A percentile compares a stretch with the other conserved stretches of the same genome.
Conservation (phyloP, 2,329 filamentous ascomycete genomes). For the Periconia digitata region DNA sequence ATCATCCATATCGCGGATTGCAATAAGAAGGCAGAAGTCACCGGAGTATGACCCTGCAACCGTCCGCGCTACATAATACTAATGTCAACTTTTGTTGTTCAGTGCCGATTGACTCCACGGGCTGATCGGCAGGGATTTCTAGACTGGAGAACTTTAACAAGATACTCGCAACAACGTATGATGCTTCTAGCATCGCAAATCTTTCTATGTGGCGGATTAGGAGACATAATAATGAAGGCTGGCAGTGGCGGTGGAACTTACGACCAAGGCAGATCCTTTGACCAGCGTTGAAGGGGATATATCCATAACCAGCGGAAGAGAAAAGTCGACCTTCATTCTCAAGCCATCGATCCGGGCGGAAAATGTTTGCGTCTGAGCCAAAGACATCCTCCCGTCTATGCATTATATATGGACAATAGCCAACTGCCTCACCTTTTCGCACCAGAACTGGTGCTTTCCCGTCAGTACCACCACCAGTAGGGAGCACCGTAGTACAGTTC, state of each 20-base stretch:
- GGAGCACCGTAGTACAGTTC: slow-evolving; percentile 18
- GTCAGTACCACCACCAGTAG: slow-evolving; percentile 21
- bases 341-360: slow-evolving; percentile 32
- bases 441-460: slow-evolving; percentile 20
- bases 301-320: slow-evolving; percentile 10
- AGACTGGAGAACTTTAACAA: too few species aligned
- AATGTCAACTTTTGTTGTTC: too few species aligned
- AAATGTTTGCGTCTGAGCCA: slow-evolving; percentile 25
- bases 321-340: not conserved
- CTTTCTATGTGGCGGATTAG: too few species aligned
- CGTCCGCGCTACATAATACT: too few species aligned
- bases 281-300: slow-evolving; percentile 11
- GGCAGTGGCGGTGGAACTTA: too few species aligned
- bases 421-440: slow-evolving; percentile 13
- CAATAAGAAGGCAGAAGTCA: too few species aligned
- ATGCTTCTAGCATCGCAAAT: not conserved
- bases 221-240: too few species aligned
- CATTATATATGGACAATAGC: slow-evolving; percentile 18
- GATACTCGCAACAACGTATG: too few species aligned
- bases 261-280: slow-evolving; percentile 4
- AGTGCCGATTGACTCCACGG: too few species aligned
- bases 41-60: too few species aligned
- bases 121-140: too few species aligned
- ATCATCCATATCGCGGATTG: too few species aligned
- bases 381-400: slow-evolving; percentile 27